Base-by-base conservation (phyloP, 148 eudicot species). In the Diospyros lotus region DNA sequence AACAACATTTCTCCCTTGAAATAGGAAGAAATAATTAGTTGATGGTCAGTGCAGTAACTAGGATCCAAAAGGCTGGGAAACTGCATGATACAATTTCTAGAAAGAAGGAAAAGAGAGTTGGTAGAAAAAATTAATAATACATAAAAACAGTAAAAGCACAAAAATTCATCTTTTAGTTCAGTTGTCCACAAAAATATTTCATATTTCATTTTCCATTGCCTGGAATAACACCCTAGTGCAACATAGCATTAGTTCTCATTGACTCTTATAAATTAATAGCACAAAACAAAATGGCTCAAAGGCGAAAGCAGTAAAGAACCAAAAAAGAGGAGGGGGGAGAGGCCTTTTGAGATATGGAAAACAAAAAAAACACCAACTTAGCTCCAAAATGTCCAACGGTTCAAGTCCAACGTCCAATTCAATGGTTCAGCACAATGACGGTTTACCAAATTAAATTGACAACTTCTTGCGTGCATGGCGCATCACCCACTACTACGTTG, bases 1-100 rank as follows among this genome's bases (percentile, higher is more conserved):
- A 6, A 95, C 99, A 63, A 95, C 99, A 75, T 95, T 95, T 76
- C 99, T 90, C 81, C 99, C 99, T 95, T 71, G 59, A 65, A 74
- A 42, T 65, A 38, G 17, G 71, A 42, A 59, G 39, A 39, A 65
- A 69, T 18, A 45, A 18, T 10, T 51, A 73, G 65, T 12, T 64
- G 45, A 62, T 73, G 15, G 14, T 55, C 17, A 70, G 9, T 54
- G 18, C 56, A 68, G 72, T 2, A 38, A 40, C 52, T 8, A 48
- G 4, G 12, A 3, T 55, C 11, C 41, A 9, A 62, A 40, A 62
- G 66, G 4, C 14, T 18, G 39, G 44, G 12, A 13, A 12, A 62
- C 40, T 62, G 66, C 43, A 62, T 12, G 17, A 1, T 69, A 11
- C 45, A 4, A 41, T 56, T 69, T 28, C 1, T 39, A 58, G 9